Evolutionary conservation across 2,329 filamentous ascomycete genomes (phyloP).

Genomic region (Aureobasidium sp.): DNA sequence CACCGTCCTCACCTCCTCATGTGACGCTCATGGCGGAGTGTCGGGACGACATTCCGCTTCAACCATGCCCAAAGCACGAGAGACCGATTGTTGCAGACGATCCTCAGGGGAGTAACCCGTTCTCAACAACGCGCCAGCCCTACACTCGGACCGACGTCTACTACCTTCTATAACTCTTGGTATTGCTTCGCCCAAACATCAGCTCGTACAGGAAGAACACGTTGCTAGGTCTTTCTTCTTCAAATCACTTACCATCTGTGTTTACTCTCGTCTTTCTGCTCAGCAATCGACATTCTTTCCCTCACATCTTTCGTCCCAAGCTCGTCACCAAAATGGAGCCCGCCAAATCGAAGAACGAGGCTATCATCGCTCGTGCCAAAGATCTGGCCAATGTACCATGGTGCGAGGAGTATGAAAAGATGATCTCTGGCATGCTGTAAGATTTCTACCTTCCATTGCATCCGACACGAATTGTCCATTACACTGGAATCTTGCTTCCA

Average conservation of each 20-base stretch:
- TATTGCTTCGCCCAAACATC: not conserved
- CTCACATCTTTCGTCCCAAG: not conserved
- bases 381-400: constrained; percentile 45
- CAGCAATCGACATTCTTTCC: not conserved
- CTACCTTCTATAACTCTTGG: not conserved
- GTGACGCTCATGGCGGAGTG: not conserved
- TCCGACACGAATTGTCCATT: not conserved
- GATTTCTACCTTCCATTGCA: constrained; percentile 14
- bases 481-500: not conserved
- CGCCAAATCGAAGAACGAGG: constrained; percentile 11
- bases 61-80: not conserved
- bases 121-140: not conserved
- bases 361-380: constrained; percentile 29
- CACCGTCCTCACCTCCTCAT: not conserved
- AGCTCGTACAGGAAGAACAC: not conserved
- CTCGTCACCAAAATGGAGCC: not conserved
- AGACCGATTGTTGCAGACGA: not conserved
- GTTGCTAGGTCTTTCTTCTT: not conserved
- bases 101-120: not conserved
- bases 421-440: constrained; percentile 56
- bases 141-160: not conserved
- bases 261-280: too few relatives aligned
- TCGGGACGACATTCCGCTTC: not conserved
- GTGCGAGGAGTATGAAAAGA: constrained; percentile 55
- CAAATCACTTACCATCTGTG: not conserved